Evolutionary conservation across 257 asterid genomes (phyloP), one percentile per base, ranked within the genome.

Genomic region (Linderniella brevidens): DNA sequence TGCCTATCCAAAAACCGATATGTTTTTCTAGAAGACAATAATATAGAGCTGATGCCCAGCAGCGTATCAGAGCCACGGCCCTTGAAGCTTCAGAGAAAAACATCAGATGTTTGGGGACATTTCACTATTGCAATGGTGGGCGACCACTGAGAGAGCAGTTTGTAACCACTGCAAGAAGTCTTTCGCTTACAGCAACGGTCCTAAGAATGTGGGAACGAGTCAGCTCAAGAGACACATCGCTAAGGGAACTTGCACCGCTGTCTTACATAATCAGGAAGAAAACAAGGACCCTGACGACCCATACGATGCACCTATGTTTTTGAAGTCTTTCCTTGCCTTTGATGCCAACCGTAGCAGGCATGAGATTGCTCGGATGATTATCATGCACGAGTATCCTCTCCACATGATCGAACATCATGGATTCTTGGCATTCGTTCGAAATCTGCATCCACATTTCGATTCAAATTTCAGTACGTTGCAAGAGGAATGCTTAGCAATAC

Each of bases 41-140:
- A n/a, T n/a, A n/a, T n/a, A n/a, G n/a, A n/a, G n/a, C n/a, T n/a
- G n/a, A n/a, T n/a, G n/a, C n/a, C n/a, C n/a, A n/a, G n/a, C n/a
- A n/a, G n/a, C n/a, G n/a, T n/a, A n/a, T n/a, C n/a, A n/a, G n/a
- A n/a, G n/a, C n/a, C n/a, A n/a, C n/a, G n/a, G n/a, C n/a, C n/a
- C n/a, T n/a, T n/a, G n/a, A n/a, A n/a, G n/a, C n/a, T n/a, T n/a
- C n/a, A n/a, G n/a, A n/a, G n/a, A n/a, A n/a, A n/a, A n/a, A n/a
- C n/a, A n/a, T n/a, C n/a, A n/a, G n/a, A n/a, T n/a, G 99, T 90
- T 13, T 90, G 99, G 99, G 99, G 85, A 58, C 92, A 90, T 64
- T 90, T 90, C 75, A 85, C 96, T 9, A 85, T 90, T 10, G 94
- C 85, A 57, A 64, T 72, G 1, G 71, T 81, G 3, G 77, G 92